Base-by-base conservation (phyloP, 192 early-diverging fungal genomes). In the Coemansia sp. region DNA sequence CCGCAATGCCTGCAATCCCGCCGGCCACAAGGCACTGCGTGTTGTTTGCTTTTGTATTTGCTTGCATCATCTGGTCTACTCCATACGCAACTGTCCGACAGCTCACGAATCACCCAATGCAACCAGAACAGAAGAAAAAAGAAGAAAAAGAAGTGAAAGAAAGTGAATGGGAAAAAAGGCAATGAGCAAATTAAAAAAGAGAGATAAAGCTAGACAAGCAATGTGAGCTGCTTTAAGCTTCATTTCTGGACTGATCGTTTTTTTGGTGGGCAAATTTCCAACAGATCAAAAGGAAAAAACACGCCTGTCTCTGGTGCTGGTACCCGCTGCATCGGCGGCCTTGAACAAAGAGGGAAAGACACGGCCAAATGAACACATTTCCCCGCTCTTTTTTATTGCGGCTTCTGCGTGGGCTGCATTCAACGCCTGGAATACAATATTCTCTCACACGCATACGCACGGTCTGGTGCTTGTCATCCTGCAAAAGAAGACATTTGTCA, bases 1-100 rank as follows among this genome's bases (percentile, higher is more conserved):
- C 95, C 2, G 95, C 88, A 21, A 92, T 93, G 9, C 97, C 97
- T 12, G 97, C 97, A 41, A 92, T 66, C 11, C 85, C 97, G 54
- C 97, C 97, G 5, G 95, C 91, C 63, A 78, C 67, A 65, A 90
- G 72, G 44, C 85, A 84, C 74, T 89, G 88, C 41, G 83, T 41
- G 41, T 64, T 82, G 65, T 71, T 82, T 19, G 79, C 74, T 18
- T 58, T 62, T 40, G 45, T 58, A 61, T 19, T 61, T 61, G 73
- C 62, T 15, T 61, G 63, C 9, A 68, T 47, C 74, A 76, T 77
- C 11, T n/a, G 26, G 21, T 19, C 52, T 26, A 26, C 12, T 26
- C 5, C 52, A 54, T 54, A 12, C 23, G 52, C 21, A 26, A 54
- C 21, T 9, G 52, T 65, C 26, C 4, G 15, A 54, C 52, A 54